phyloP scores from a whole-genome alignment of 495 filamentous ascomycete genomes.

The Bryoglossum gracile region DNA sequence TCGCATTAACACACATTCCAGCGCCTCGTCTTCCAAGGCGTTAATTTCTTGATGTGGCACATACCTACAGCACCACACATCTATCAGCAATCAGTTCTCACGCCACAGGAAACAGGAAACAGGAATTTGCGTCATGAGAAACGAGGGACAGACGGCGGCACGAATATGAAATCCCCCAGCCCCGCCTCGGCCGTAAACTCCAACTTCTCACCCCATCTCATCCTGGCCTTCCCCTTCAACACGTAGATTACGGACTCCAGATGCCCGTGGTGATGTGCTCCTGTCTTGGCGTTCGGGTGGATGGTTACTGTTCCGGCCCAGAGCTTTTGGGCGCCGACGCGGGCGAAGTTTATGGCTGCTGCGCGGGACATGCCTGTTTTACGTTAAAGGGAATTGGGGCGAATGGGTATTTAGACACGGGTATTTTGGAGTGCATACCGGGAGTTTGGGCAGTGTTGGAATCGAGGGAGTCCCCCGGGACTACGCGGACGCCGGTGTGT shows the following conservation, averaged over 20 bases:
- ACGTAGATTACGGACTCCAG: slow-evolving; percentile 34
- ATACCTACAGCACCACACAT: too few species aligned
- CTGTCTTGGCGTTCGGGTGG: slow-evolving; percentile 33
- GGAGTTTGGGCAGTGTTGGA: slow-evolving; percentile 31
- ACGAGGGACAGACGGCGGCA: slow-evolving; percentile 32
- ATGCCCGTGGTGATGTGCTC: slow-evolving; percentile 35
- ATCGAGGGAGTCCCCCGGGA: slow-evolving; percentile 29
- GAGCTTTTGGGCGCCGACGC: slow-evolving; percentile 32
- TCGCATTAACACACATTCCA: slow-evolving; percentile 34
- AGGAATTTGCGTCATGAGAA: too few species aligned
- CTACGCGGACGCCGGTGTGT: slow-evolving; percentile 30
- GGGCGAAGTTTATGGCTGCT: slow-evolving; percentile 32
- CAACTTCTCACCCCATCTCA: slow-evolving; percentile 34
- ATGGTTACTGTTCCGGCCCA: slow-evolving; percentile 36
- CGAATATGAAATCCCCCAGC: slow-evolving; percentile 36
- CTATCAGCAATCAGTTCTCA: too few species aligned
- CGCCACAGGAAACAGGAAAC: too few species aligned
- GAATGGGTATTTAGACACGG: background rate
- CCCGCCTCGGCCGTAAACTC: slow-evolving; percentile 34
- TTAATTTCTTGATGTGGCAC: slow-evolving; percentile 37
- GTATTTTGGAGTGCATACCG: slow-evolving; percentile 16
- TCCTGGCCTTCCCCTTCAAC: slow-evolving; percentile 31
- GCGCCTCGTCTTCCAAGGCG: slow-evolving; percentile 27
- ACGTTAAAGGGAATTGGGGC: background rate
- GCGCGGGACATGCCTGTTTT: slow-evolving; percentile 22